Evolutionary conservation across 208 protist species (phyloP).

Genomic region (Herpetomonas samuelpessoai): DNA sequence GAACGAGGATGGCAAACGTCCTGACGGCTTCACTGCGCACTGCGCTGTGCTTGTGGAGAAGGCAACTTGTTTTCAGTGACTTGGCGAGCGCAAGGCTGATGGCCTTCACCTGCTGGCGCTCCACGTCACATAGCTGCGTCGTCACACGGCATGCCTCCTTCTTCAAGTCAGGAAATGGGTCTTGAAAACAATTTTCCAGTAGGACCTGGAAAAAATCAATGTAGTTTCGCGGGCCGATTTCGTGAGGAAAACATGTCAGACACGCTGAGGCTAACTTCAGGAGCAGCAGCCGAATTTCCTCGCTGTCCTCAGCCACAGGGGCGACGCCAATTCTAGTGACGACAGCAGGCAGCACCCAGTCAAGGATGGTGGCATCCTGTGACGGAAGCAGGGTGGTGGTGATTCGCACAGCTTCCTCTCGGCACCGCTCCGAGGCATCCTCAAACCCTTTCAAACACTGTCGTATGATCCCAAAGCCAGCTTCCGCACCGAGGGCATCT

Average conservation of each 20-base stretch:
- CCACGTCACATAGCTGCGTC: conserved; percentile 66
- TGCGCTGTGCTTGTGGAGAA: conserved; percentile 85
- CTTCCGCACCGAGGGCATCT: conserved; percentile 17
- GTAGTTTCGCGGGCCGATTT: conserved; percentile 83
- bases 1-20: conserved; percentile 61
- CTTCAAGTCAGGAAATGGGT: conserved; percentile 82
- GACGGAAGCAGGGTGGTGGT: conserved; percentile 28
- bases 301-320: conserved; percentile 70
- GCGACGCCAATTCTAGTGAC: conserved; percentile 79
- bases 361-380: conserved; percentile 59
- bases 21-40: conserved; percentile 61
- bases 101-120: conserved; percentile 66
- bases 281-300: conserved; percentile 76
- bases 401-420: conserved; percentile 71
- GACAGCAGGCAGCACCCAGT: conserved; percentile 87
- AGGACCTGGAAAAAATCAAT: conserved; percentile 89
- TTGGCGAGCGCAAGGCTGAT: conserved; percentile 66
- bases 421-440: conserved; percentile 69
- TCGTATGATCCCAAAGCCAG: conserved; percentile 60
- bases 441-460: conserved; percentile 71
- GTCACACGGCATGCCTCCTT: conserved; percentile 73
- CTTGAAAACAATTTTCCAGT: conserved; percentile 77
- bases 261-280: conserved; percentile 58
- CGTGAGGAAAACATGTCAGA: conserved; percentile 83
- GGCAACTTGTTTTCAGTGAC: conserved; percentile 57